Base-by-base conservation (phyloP, 768 basidiomycete genomes). In the Russula ochroleuca region DNA sequence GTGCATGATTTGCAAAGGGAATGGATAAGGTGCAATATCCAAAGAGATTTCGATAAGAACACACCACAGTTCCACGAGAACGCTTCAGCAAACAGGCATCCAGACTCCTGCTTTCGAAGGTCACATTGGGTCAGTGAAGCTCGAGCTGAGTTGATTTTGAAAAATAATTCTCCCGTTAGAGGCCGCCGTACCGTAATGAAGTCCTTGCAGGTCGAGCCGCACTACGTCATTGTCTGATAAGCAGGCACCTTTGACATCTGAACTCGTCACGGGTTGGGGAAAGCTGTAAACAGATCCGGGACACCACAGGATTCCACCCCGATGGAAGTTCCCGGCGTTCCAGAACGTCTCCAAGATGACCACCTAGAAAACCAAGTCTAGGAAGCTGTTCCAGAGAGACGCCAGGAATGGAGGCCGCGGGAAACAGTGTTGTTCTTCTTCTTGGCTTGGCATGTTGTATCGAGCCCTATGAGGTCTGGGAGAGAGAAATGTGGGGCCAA, bases 211-310 rank as follows among this genome's bases (percentile, higher is more conserved):
- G 61, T 57, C 62, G 52, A 59, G 57, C 38, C 63, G n/a, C 31
- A 40, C 51, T 64, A 65, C 59, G 64, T 65, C 64, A 65, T 65
- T 3, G 54, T 65, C 50, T 65, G 38, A 35, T 51, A 61, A 65
- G 25, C 48, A n/a, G 31, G 53, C 41, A 51, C 54, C 38, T 51
- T 35, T 52, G 55, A 14, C 23, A 23, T 23, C 6, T n/a, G 23
- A 51, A 28, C n/a, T 31, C 21, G 37, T 33, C 63, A 35, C 58
- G 37, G 8, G 45, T 59, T 33, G 53, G 17, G 41, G 3, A 14
- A 35, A 17, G 31, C 35, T 28, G 53, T 40, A 31, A 56, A 56
- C 37, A 19, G 47, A 23, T 14, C 15, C 15, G 33, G 28, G 37
- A 56, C n/a, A 45, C 25, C 15, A 38, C 47, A 45, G 23, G 19